phyloP scores from a whole-genome alignment of 345 rosid genomes.

The Gossypium stocksii region DNA sequence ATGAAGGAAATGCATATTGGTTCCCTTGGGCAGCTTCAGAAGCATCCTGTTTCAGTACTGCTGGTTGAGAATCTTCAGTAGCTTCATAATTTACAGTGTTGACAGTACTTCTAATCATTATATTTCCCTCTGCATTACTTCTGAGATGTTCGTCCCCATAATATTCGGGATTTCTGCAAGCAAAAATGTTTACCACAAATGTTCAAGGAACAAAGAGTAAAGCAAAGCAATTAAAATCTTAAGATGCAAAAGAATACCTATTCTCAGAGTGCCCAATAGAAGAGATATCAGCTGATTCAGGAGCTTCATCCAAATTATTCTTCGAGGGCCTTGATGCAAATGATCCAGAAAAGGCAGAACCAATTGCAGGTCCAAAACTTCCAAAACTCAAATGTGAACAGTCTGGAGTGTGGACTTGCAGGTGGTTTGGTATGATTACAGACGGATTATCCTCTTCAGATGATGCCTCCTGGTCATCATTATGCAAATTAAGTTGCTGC shows the following conservation, averaged over 20 bases:
- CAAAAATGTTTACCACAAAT: slow-evolving; percentile 1
- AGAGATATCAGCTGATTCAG: slow-evolving; percentile 49
- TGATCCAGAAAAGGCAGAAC: slow-evolving; percentile 42
- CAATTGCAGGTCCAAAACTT: slow-evolving; percentile 68
- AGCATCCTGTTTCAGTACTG: slow-evolving; percentile 57
- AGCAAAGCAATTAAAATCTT: neutral
- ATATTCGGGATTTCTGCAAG: slow-evolving; percentile 63
- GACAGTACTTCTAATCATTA: slow-evolving; percentile 40
- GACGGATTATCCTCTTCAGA: slow-evolving; percentile 67
- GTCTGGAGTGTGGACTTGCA: slow-evolving; percentile 70
- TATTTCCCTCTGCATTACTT: slow-evolving; percentile 50
- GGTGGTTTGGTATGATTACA: slow-evolving; percentile 89
- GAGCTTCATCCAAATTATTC: slow-evolving; percentile 51
- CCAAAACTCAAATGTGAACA: slow-evolving; percentile 97
- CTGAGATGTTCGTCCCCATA: slow-evolving; percentile 68
- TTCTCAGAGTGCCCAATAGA: slow-evolving; percentile 50
- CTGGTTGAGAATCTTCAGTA: slow-evolving; percentile 52
- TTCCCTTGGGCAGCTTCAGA: slow-evolving; percentile 54
- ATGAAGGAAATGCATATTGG: slow-evolving; percentile 69
- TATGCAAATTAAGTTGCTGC: slow-evolving; percentile 53
- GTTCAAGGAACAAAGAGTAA: neutral
- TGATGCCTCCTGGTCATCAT: slow-evolving; percentile 42
- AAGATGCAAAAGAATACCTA: slow-evolving; percentile 37
- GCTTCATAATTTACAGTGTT: slow-evolving; percentile 53
- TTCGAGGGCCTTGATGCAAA: slow-evolving; percentile 50